phyloP scores from a whole-genome alignment of 2,329 filamentous ascomycete species.

The Colletotrichum filicis region DNA sequence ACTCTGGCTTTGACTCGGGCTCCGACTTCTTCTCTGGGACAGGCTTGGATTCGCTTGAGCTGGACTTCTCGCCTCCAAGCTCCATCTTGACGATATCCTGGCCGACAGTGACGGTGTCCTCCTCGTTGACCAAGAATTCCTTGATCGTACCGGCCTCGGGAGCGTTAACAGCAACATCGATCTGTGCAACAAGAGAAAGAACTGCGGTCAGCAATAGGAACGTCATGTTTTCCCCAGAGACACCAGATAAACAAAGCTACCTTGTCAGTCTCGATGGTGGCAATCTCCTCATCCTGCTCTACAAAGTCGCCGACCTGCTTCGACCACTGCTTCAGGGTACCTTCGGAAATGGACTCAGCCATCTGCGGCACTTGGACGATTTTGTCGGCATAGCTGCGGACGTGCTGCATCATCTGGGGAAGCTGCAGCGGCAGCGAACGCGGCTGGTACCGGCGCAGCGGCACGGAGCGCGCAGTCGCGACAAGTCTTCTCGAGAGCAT shows the following conservation, averaged over 20 bases:
- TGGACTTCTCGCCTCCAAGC: conserved; percentile 62
- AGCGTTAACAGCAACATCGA: conserved; percentile 96
- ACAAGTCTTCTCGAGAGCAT: conserved; percentile 58
- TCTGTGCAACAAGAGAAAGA: conserved; percentile 62
- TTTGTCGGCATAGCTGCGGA: conserved; percentile 78
- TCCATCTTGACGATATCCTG: conserved; percentile 92
- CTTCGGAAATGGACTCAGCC: conserved; percentile 98
- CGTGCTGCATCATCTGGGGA: conserved; percentile 64
- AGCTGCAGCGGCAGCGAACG: conserved; percentile 50
- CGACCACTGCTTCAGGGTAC: conserved; percentile 93
- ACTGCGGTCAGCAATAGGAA: background rate
- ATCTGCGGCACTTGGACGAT: conserved; percentile 95
- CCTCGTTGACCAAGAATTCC: conserved; percentile 90
- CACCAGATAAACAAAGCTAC: conserved; percentile 53
- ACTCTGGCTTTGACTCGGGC: conserved; percentile 34
- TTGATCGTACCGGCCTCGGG: conserved; percentile 91
- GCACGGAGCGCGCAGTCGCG: conserved; percentile 55
- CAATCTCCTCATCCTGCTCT: conserved; percentile 96
- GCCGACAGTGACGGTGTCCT: conserved; percentile 94
- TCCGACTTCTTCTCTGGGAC: conserved; percentile 28
- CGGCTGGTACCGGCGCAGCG: conserved; percentile 52
- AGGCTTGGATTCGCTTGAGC: conserved; percentile 36
- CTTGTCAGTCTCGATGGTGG: conserved; percentile 99
- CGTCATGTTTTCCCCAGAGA: background rate
- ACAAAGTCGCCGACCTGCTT: conserved; percentile 95